These are phyloP conservation scores for Pezicula neosporulosa DNA, from an alignment of 2,329 filamentous ascomycete species.

Conservation along the genomic window DNA sequence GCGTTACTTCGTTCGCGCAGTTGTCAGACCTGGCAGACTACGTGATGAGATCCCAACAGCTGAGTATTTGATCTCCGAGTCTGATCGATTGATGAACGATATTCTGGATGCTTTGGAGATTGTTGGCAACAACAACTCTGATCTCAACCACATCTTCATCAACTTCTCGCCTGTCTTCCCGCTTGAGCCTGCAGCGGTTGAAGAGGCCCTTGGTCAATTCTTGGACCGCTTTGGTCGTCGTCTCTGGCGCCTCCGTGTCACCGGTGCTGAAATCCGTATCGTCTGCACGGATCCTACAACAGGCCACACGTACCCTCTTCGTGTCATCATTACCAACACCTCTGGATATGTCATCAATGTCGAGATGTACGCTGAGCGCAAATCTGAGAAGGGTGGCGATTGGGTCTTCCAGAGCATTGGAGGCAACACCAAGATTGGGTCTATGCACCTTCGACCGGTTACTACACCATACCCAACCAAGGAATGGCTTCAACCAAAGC, in stretches of 20 bases:
- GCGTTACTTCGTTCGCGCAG: conserved; percentile 96
- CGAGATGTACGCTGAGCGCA: conserved; percentile 95
- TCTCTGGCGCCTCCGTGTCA: conserved; percentile 93
- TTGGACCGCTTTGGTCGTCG: conserved; percentile 93
- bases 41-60: conserved; percentile 98
- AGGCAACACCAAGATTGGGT: conserved; percentile 89
- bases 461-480: conserved; percentile 94
- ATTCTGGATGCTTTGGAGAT: conserved; percentile 98
- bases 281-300: conserved; percentile 90
- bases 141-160: conserved; percentile 99
- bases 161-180: conserved; percentile 98
- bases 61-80: conserved; percentile 96
- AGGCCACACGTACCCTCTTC: conserved; percentile 83
- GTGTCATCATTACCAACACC: conserved; percentile 96
- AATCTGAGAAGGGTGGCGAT: conserved; percentile 89
- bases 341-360: conserved; percentile 97
- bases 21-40: conserved; percentile 89
- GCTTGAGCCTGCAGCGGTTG: conserved; percentile 82
- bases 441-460: conserved; percentile 90
- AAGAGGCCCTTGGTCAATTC: conserved; percentile 91
- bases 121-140: conserved; percentile 97
- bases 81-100: conserved; percentile 93
- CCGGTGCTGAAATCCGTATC: conserved; percentile 96
- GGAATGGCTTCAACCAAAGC: conserved; percentile 97
- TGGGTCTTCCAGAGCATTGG: conserved; percentile 99